Conservation (phyloP, 148 eudicot species). For the Vaccinium corymbosum region DNA sequence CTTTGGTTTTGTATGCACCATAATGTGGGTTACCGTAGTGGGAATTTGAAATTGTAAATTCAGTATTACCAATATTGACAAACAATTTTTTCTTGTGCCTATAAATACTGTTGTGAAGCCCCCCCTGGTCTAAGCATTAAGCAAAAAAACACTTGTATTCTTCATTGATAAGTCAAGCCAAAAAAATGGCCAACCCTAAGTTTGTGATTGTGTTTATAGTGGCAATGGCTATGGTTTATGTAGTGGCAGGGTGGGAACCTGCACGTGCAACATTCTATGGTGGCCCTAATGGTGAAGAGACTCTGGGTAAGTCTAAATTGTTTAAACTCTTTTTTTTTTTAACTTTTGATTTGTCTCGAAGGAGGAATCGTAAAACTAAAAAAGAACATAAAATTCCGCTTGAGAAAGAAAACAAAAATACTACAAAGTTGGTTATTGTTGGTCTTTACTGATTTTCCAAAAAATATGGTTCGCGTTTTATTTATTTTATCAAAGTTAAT, state of each 20-base stretch:
- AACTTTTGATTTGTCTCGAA: too few species aligned
- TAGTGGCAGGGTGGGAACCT: not conserved
- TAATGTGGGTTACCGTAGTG: not conserved
- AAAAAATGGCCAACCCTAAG: not conserved
- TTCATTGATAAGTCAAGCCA: not conserved
- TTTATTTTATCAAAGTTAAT: too few species aligned
- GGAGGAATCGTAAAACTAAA: too few species aligned
- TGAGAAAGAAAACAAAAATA: too few species aligned
- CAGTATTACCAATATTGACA: not conserved
- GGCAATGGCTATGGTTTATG: not conserved
- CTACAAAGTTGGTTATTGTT: too few species aligned
- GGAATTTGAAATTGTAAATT: not conserved
- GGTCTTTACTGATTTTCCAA: too few species aligned
- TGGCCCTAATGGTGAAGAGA: not conserved
- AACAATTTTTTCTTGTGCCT: too few species aligned
- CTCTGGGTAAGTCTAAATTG: too few species aligned
- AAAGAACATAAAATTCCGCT: too few species aligned
- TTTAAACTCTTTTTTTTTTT: too few species aligned
- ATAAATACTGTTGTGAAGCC: not conserved
- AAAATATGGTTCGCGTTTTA: too few species aligned
- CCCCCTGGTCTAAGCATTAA: not conserved
- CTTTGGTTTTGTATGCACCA: not conserved
- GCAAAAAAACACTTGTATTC: not conserved
- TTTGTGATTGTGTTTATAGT: not conserved
- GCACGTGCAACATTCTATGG: constrained; percentile 3